Evolutionary conservation across 306 rosid species (phyloP).

Genomic region (Oemleria cerasiformis): DNA sequence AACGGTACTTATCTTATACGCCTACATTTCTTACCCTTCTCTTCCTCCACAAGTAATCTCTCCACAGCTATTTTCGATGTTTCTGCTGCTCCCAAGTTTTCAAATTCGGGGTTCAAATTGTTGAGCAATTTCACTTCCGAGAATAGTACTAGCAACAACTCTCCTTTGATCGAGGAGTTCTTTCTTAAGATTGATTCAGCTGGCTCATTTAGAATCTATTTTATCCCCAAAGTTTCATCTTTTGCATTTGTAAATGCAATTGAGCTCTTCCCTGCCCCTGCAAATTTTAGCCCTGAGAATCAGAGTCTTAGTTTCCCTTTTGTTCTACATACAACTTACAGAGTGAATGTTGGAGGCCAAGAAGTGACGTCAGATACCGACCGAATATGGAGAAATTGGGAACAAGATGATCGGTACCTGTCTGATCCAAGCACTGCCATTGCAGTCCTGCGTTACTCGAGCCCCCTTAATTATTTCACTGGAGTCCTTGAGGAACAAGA

Average conservation of each 20-base stretch:
- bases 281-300: slow-evolving; percentile 2
- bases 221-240: slow-evolving; percentile 33
- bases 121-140: slow-evolving; percentile 28
- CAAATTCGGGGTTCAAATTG: slow-evolving; percentile 30
- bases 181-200: slow-evolving; percentile 1
- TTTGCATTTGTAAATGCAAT: slow-evolving; percentile 55
- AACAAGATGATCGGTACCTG: slow-evolving; percentile 17
- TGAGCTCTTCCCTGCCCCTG: slow-evolving; percentile 39
- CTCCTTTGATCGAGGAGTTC: slow-evolving; percentile 37
- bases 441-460: accelerated
- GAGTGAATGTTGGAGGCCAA: slow-evolving; percentile 37
- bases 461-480: background rate
- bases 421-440: background rate
- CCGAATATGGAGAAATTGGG: slow-evolving; percentile 33
- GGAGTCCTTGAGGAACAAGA: background rate
- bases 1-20: slow-evolving; percentile 38
- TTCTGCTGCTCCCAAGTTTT: slow-evolving; percentile 27
- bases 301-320: background rate
- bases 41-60: slow-evolving; percentile 11
- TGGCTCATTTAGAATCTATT: slow-evolving; percentile 21
- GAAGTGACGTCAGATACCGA: background rate
- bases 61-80: slow-evolving; percentile 43
- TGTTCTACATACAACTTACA: slow-evolving; percentile 26
- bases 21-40: slow-evolving; percentile 51
- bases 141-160: background rate